Evolutionary conservation across 306 rosid species (phyloP).

Genomic region (Betula pendula): DNA sequence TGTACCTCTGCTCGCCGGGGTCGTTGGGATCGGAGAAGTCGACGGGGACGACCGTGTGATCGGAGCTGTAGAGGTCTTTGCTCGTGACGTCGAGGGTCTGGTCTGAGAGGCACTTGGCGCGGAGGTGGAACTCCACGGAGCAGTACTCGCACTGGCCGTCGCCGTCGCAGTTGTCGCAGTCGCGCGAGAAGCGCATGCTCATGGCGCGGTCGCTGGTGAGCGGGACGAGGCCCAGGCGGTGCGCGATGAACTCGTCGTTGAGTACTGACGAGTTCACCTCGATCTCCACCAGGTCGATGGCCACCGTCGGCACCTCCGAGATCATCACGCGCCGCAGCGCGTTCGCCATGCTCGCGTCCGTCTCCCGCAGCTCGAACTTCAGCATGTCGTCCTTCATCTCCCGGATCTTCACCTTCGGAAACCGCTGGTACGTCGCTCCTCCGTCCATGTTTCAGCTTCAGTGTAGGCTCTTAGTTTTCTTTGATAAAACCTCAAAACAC

Average conservation of each 20-base stretch:
- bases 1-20: constrained; percentile 51
- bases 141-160: constrained; percentile 98
- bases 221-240: constrained; percentile 89
- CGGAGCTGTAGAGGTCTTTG: constrained; percentile 79
- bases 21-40: constrained; percentile 69
- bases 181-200: constrained; percentile 99
- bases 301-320: constrained; percentile 89
- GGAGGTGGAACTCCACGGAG: constrained; percentile 94
- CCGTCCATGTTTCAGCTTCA: constrained; percentile 35
- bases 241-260: constrained; percentile 93
- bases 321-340: constrained; percentile 98
- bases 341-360: constrained; percentile 86
- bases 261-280: constrained; percentile 96
- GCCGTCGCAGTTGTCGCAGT: constrained; percentile 97
- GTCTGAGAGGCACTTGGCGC: constrained; percentile 72
- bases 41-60: constrained; percentile 89
- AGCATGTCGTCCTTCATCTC: constrained; percentile 72
- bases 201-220: constrained; percentile 87
- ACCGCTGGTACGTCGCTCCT: constrained; percentile 73
- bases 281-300: constrained; percentile 90
- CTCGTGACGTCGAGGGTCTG: constrained; percentile 86
- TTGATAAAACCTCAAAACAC: not conserved
- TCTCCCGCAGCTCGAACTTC: constrained; percentile 87
- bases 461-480: too few species aligned
- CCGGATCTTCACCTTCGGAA: constrained; percentile 80